Percentiles rank a stretch among this genome's conserved stretches.
Evolutionary conservation across 73 alveolate species (phyloP).

Genomic region (Uronychia setigera): DNA sequence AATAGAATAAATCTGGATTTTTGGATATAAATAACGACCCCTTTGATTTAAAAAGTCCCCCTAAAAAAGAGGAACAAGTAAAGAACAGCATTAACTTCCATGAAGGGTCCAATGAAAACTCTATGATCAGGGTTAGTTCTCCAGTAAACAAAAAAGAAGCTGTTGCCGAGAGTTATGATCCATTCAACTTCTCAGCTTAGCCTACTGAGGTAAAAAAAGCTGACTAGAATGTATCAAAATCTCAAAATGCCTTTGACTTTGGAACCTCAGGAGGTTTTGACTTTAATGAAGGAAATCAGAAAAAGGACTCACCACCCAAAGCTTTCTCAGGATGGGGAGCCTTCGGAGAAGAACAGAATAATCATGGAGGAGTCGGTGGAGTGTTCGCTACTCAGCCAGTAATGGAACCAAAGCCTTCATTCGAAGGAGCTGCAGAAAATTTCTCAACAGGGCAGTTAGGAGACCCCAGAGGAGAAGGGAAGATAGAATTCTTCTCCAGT

Average conservation of each 20-base stretch:
- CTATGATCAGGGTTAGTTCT: background rate
- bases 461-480: background rate
- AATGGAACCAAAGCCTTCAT: background rate
- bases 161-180: background rate
- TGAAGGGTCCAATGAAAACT: background rate
- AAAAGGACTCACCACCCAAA: background rate
- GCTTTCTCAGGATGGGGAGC: background rate
- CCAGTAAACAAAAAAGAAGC: background rate
- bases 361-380: too few relatives aligned
- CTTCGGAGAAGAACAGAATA: background rate
- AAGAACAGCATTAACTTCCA: background rate
- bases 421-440: background rate
- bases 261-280: background rate
- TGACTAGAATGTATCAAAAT: background rate
- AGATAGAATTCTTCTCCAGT: background rate
- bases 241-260: background rate
- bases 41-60: background rate
- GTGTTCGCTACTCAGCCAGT: background rate
- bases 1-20: background rate
- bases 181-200: too few relatives aligned
- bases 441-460: background rate
- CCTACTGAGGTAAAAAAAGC: background rate
- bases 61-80: background rate
- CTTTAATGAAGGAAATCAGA: too few relatives aligned
- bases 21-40: background rate